A percentile compares a stretch with the other conserved stretches of the same genome.
Conservation (phyloP, 257 asterid species). For the Primulina eburnea region DNA sequence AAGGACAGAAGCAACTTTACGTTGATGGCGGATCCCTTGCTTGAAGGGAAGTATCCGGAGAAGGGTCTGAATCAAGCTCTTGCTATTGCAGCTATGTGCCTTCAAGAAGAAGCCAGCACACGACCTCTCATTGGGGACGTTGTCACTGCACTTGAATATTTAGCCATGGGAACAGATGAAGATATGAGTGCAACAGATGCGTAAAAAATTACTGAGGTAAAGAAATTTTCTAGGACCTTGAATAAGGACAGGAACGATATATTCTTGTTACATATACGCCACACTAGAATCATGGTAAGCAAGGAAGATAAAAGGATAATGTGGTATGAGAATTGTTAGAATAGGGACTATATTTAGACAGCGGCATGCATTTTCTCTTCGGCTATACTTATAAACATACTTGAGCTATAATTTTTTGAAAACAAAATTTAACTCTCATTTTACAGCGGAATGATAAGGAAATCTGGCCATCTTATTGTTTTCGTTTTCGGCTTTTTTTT, state of each 20-base stretch:
- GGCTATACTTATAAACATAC: background rate
- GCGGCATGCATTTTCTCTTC: background rate
- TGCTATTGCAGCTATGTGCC: conserved; percentile 47
- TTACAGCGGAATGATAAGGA: background rate
- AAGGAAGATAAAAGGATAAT: background rate
- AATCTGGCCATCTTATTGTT: background rate
- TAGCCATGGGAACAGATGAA: conserved; percentile 23
- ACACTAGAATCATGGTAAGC: background rate
- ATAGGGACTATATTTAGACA: background rate
- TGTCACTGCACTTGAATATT: conserved; percentile 41
- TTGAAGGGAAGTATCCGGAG: conserved; percentile 35
- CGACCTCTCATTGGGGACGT: conserved; percentile 43
- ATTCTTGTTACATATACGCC: background rate
- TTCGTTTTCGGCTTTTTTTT: background rate
- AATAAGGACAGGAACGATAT: background rate
- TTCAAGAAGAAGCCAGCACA: conserved; percentile 46
- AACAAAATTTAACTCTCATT: background rate
- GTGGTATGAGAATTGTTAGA: background rate
- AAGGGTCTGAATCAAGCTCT: conserved; percentile 39
- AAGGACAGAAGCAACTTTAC: conserved; percentile 32
- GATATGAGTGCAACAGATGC: conserved; percentile 17
- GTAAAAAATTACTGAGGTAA: background rate
- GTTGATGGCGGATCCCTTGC: conserved; percentile 39
- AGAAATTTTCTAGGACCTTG: too few species aligned
- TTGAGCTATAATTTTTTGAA: background rate